phyloP scores from a whole-genome alignment of 169 alveolate species.

The Perkinsus olseni region DNA sequence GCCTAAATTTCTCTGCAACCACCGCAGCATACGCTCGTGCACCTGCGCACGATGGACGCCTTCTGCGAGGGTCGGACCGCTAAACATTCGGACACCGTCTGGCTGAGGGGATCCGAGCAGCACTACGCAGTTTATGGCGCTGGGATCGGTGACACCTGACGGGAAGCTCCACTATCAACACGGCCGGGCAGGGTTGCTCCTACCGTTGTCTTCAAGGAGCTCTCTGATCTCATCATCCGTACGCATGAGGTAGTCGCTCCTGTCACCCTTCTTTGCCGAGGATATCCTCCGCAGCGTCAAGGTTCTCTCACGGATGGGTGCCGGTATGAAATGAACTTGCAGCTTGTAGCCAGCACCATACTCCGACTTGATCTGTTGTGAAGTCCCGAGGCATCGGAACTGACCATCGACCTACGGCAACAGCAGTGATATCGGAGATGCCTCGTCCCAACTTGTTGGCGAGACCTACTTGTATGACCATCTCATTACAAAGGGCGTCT shows the following conservation, averaged over 20 bases:
- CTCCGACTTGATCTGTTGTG: slow-evolving; percentile 43
- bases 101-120: not conserved
- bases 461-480: slow-evolving; percentile 18
- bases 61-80: not conserved
- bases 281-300: not conserved
- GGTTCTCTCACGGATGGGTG: not conserved
- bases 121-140: not conserved
- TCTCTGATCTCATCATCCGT: not conserved
- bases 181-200: not conserved
- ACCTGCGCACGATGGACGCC: not conserved
- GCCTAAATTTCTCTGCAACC: not conserved
- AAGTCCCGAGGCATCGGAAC: slow-evolving; percentile 64
- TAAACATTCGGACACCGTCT: not conserved
- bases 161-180: not conserved
- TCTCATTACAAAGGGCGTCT: slow-evolving; percentile 49
- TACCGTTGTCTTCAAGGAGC: not conserved
- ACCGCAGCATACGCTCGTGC: not conserved
- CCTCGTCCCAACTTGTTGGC: not conserved
- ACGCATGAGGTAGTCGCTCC: not conserved
- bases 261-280: not conserved
- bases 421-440: not conserved
- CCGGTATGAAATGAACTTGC: not conserved
- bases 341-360: slow-evolving; percentile 35
- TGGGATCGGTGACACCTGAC: not conserved
- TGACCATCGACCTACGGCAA: slow-evolving; percentile 59